phyloP scores from a whole-genome alignment of 2,329 filamentous ascomycete species.

The Mollisia scopiformis region DNA sequence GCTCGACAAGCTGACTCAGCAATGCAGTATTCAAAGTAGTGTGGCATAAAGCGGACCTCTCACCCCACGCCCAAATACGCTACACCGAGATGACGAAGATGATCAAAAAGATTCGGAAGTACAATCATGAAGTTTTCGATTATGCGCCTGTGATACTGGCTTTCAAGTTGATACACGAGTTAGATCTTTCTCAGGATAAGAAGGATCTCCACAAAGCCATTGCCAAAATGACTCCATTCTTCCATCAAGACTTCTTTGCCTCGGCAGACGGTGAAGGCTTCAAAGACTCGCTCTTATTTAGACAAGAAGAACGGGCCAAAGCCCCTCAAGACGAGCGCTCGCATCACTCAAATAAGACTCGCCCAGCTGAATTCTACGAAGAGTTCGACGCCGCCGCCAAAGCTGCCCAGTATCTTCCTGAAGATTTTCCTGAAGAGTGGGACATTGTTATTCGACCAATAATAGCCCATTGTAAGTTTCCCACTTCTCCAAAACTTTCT shows the following conservation, averaged over 20 bases:
- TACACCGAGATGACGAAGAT: conserved; percentile 43
- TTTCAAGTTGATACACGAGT: conserved; percentile 40
- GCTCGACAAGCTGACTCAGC: too few species aligned
- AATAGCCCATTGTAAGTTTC: conserved; percentile 40
- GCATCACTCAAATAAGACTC: conserved; percentile 40
- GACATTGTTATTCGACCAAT: conserved; percentile 43
- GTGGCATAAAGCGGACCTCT: conserved; percentile 48
- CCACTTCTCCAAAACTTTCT: not conserved
- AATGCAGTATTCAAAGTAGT: conserved; percentile 45
- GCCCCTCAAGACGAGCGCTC: conserved; percentile 41
- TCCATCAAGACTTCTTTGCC: conserved; percentile 41
- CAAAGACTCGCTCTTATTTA: conserved; percentile 41
- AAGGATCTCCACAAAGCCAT: conserved; percentile 43
- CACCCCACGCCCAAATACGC: conserved; percentile 41
- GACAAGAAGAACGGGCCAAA: conserved; percentile 44
- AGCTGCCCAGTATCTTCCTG: conserved; percentile 30
- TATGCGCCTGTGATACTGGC: conserved; percentile 17
- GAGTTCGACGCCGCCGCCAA: conserved; percentile 37
- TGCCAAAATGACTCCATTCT: conserved; percentile 43
- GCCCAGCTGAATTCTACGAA: conserved; percentile 42
- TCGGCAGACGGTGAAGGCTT: conserved; percentile 38
- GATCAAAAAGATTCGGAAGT: conserved; percentile 36
- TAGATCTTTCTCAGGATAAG: conserved; percentile 24
- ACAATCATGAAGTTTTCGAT: conserved; percentile 25
- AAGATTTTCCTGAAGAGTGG: conserved; percentile 42